Conservation (phyloP, 768 basidiomycete genomes). For the Mycena olivaceomarginata region DNA sequence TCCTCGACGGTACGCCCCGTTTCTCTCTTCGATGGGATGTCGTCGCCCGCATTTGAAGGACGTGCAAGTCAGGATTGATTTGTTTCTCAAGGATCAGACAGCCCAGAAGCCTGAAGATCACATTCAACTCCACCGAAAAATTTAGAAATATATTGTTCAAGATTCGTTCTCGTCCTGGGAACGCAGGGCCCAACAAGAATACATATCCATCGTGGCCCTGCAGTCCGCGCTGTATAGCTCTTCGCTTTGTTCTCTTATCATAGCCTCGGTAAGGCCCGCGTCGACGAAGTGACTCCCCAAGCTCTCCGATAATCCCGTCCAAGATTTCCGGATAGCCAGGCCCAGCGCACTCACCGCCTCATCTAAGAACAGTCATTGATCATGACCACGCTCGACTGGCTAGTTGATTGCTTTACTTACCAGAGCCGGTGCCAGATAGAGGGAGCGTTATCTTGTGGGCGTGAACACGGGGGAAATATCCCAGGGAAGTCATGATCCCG, state of each 20-base stretch:
- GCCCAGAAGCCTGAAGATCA: not conserved
- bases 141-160: not conserved
- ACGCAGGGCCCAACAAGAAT: slow-evolving; percentile 22
- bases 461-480: slow-evolving; percentile 5
- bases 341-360: not conserved
- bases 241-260: not conserved
- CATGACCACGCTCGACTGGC: not conserved
- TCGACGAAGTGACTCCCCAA: not conserved
- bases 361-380: not conserved
- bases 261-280: not conserved
- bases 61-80: not conserved
- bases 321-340: not conserved
- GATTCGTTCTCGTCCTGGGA: not conserved
- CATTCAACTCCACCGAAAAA: not conserved
- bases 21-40: not conserved
- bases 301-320: not conserved
- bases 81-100: not conserved
- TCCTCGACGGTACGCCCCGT: not conserved
- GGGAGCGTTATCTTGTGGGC: not conserved
- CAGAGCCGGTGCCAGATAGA: not conserved
- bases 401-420: not conserved
- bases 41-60: not conserved
- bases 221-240: not conserved
- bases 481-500: not conserved
- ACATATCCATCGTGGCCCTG: not conserved